Evolutionary conservation across 2,329 filamentous ascomycete genomes (phyloP), one percentile per base, ranked within the genome.

Genomic region (Alternaria conjuncta): DNA sequence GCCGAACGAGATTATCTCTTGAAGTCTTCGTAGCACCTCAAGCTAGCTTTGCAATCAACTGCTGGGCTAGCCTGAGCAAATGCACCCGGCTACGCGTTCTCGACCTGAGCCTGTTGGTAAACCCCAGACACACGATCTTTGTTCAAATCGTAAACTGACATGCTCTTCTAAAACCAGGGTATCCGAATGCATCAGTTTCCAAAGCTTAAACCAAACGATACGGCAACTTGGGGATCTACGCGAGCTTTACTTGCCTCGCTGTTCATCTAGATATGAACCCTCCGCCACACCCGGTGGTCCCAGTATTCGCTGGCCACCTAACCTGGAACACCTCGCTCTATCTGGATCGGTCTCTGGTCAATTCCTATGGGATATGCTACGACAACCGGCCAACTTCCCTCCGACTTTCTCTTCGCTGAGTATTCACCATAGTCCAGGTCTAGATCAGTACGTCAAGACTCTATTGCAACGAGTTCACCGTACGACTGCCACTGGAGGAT

Each of bases 1-100:
- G 85, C 23, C 80, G 86, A 54, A 83, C 86, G 1, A 88, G 86
- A 64, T 75, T 78, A 6, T 83, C 79, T 2, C 72, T 90, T 18
- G 80, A 85, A 64, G 74, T 78, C n/a, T 89, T 89, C 71, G 74
- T 85, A 50, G 87, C 88, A 1, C 88, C 88, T 1, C 85, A 86
- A 63, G 82, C 85, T 5, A 85, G 84, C 5, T 89, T 90, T 69
- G 84, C 84, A 3, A 76, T 86, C 55, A 87, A 88, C 64, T 86
- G 85, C 71, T 84, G 89, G 66, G 83, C 86, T 3, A 82, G 85
- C 3, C 73, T 90, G 20, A 82, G 84, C 3, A 89, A 89, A 77
- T 88, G 87, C 74, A 66, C 68, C 6, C 79, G 82, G 0, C 79
- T 90, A 5, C 77, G 77, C 10, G 64, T 80, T 3, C 78, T 89